These are phyloP conservation scores for Trichomonas gallinae DNA, from an alignment of 208 protist species.

Conservation along the genomic window DNA sequence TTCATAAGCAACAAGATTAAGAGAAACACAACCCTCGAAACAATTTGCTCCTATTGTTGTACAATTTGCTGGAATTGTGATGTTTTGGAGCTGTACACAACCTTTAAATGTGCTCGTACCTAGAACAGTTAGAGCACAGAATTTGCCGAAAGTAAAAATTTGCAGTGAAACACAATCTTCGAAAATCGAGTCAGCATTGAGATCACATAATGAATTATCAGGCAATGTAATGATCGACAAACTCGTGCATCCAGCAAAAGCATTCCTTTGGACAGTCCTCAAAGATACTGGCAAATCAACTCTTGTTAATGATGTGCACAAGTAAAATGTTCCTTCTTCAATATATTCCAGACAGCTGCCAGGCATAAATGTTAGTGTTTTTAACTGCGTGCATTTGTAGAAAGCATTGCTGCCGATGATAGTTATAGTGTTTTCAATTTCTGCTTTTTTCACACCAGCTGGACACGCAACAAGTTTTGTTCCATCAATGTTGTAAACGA, in stretches of 20 bases:
- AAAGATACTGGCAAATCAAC: not conserved
- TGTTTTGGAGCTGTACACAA: not conserved
- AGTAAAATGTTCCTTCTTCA: not conserved
- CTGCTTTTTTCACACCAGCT: not conserved
- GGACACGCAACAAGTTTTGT: not conserved
- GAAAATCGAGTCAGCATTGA: not conserved
- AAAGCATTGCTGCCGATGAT: not conserved
- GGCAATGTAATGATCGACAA: not conserved
- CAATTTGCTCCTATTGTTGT: not conserved
- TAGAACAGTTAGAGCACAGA: not conserved
- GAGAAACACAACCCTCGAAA: not conserved
- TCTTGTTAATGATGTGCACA: not conserved
- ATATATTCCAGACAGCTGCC: not conserved
- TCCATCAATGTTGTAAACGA: not conserved
- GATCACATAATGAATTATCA: not conserved
- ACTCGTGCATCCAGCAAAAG: not conserved
- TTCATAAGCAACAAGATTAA: not conserved
- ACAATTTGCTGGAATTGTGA: not conserved
- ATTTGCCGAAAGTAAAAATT: not conserved
- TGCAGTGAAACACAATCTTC: not conserved
- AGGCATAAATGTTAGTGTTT: too few species aligned
- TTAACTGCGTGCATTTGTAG: not conserved
- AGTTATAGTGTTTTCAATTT: not conserved
- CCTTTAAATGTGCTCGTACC: not conserved
- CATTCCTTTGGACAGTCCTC: not conserved